phyloP scores from a whole-genome alignment of 2,329 filamentous ascomycete species.

The Tolypocladium inflatum region DNA sequence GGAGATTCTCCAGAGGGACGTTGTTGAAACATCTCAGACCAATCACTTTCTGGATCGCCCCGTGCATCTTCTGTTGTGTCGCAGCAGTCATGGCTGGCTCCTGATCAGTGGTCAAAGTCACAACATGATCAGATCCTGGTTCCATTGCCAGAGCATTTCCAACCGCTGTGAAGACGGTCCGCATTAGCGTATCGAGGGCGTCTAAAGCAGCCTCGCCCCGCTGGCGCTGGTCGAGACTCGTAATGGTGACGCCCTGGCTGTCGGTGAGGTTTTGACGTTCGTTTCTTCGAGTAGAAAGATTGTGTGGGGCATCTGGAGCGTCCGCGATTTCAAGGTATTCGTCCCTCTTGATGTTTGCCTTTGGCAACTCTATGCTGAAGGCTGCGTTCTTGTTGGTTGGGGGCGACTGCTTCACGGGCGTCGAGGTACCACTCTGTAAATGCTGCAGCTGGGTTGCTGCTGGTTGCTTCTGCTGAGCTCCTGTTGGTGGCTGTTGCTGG shows the following conservation, averaged over 20 bases:
- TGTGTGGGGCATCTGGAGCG: constrained; percentile 33
- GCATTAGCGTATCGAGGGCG: constrained; percentile 59
- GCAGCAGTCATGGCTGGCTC: constrained; percentile 56
- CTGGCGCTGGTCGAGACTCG: constrained; percentile 69
- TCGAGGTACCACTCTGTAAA: constrained; percentile 5
- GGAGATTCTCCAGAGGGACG: constrained; percentile 65
- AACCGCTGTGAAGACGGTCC: constrained; percentile 69
- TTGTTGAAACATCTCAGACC: constrained; percentile 57
- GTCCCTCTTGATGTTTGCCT: constrained; percentile 36
- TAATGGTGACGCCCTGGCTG: constrained; percentile 46
- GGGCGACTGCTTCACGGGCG: constrained; percentile 2
- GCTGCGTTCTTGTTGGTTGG: constrained; percentile 9
- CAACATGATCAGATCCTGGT: constrained; percentile 44
- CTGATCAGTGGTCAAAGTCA: constrained; percentile 45
- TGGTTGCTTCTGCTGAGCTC: neutral
- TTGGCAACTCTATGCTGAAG: constrained; percentile 40
- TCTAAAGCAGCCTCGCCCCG: constrained; percentile 67
- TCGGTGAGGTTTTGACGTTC: constrained; percentile 40
- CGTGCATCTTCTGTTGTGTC: constrained; percentile 63
- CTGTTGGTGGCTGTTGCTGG: constrained; percentile 8
- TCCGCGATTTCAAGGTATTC: constrained; percentile 42
- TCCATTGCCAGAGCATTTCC: constrained; percentile 53
- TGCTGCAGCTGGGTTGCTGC: constrained; percentile 1
- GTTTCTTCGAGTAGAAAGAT: constrained; percentile 43
- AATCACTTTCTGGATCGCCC: constrained; percentile 63